A percentile compares a stretch with the other conserved stretches of the same genome.
Evolutionary conservation across 106 monocot species (phyloP).

Genomic region (Chionographis japonica): DNA sequence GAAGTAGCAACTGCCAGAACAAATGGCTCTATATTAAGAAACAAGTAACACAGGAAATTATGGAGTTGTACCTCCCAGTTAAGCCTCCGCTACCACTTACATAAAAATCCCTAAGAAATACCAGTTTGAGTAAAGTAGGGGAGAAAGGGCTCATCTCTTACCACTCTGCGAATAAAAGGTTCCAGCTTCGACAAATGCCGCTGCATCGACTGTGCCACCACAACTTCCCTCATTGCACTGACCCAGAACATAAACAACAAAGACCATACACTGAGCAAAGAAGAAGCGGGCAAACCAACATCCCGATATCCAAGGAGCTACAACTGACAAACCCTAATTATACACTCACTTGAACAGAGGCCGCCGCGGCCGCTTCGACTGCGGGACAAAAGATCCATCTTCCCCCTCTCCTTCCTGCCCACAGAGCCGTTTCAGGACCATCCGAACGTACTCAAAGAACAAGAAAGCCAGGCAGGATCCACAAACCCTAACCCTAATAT

Average conservation of each 20-base stretch:
- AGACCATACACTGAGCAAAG: not conserved
- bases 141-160: slow-evolving; percentile 2
- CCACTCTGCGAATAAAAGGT: slow-evolving; percentile 67
- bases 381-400: slow-evolving; percentile 16
- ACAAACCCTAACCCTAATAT: slow-evolving; percentile 6
- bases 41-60: no score
- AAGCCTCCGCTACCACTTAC: no score
- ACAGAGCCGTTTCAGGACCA: slow-evolving; percentile 38
- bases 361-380: slow-evolving; percentile 32
- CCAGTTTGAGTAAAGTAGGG: not conserved
- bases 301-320: not conserved
- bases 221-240: slow-evolving; percentile 50
- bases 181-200: slow-evolving; percentile 55
- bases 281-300: not conserved
- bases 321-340: not conserved
- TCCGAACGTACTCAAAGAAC: not conserved
- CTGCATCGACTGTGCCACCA: slow-evolving; percentile 48
- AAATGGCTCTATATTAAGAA: no score
- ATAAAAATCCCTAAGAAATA: not conserved
- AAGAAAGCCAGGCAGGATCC: not conserved
- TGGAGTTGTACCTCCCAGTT: no score
- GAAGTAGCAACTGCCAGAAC: no score
- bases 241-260: not conserved
- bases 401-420: slow-evolving; percentile 22
- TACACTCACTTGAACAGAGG: slow-evolving; percentile 35